Base-by-base conservation (phyloP, 2,329 filamentous ascomycete species). In the Penicillium sp. region DNA sequence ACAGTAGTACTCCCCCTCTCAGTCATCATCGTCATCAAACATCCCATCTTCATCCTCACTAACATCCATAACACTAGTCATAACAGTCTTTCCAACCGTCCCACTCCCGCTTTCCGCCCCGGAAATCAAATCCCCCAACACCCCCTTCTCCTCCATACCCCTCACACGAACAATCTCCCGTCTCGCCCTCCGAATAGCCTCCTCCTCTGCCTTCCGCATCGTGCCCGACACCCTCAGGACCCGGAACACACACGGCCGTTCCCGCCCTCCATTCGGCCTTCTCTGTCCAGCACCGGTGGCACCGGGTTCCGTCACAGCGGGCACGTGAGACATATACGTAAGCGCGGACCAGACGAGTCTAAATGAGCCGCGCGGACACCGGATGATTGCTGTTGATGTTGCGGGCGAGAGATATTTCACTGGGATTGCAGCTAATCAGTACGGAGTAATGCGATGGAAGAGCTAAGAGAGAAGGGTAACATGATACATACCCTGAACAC, bases 301-400 rank as follows among this genome's bases (percentile, higher is more conserved):
- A 48, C 26, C 58, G 4, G 33, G 42, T 22, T 22, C 59, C 25
- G n/a, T 56, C n/a, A 40, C 62, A 60, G 83, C 80, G 1, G 85
- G 92, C 0, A 97, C 80, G 16, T 79, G 83, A 25, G 88, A 88
- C 81, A 95, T 89, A 68, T 93, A 91, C 0, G 92, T 91, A 56
- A 99, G 80, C 0, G 93, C 91, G 0, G 93, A 89, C 95, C 95
- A 99, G 4, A 97, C 88, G 64, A 97, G 85, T 51, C 92, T 86
- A 75, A 93, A 96, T 67, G 96, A 89, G 16, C 88, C 87, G 59
- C 95, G 88, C 3, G 91, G 87, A 65, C 93, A 92, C 64, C 91
- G 87, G 42, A 99, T 82, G 62, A 99, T 99, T 57, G 94, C 92
- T 1, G 94, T 99, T 6, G 92, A 96, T 0, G 95, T 99, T n/a